Evolutionary conservation across 441 rosid genomes (phyloP), one percentile per base, ranked within the genome.

Genomic region (Syzygium syzygioides): DNA sequence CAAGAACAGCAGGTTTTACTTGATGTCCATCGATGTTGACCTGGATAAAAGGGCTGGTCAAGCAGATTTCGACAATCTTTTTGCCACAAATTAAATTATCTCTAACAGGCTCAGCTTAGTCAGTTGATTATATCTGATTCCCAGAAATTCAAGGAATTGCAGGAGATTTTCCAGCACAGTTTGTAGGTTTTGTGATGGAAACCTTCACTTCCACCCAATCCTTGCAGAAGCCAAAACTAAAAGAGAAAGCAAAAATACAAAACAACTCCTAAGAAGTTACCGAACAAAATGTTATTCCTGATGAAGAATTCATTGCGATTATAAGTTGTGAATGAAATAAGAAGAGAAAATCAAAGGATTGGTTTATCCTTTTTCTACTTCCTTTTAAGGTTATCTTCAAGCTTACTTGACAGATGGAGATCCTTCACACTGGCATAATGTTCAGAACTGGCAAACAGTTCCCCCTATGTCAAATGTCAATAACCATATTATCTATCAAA

Each of bases 11-110:
- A 28, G 98, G 98, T 88, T 94, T 94, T 87, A 97, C 18, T 90
- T 95, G 93, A 83, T 88, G 93, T 20, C 97, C 96, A 55, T 95
- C 94, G 3, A 94, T 92, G 89, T 94, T 97, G 86, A 96, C 97
- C 99, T 97, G 91, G n/a, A 88, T 76, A 41, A 76, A 76, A 20
- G n/a, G 28, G 52, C 41, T 12, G 52, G 52, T 76, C 83, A 76
- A 41, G 17, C 18, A 23, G 83, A 76, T 76, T 41, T 45, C 3
- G 3, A 37, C 18, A 11, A 20, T 76, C 52, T 76, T 76, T 76
- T 76, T 76, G 52, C 83, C 83, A 76, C 9, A 76, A 76, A 76
- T 76, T 23, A 41, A 76, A 23, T 11, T 76, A 76, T 76, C 17
- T 5, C 83, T 41, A 76, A 76, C 1, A 14, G 52, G 17, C 83